Base-by-base conservation (phyloP, 371 early-diverging fungal species). In the Mortierella sp. region DNA sequence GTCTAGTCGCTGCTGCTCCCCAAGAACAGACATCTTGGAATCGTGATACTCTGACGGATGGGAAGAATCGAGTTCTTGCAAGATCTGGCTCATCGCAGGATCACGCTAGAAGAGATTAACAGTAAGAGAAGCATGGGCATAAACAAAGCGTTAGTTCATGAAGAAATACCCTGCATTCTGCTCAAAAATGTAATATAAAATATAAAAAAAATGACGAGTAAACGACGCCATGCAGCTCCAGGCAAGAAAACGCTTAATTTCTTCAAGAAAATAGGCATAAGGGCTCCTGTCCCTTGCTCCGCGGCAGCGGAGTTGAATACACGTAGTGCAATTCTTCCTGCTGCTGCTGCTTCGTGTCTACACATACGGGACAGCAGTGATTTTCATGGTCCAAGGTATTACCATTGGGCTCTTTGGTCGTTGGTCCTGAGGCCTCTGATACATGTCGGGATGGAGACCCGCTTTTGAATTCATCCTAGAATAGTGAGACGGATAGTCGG, bases 391-490 rank as follows among this genome's bases (percentile, higher is more conserved):
- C 5, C 28, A 12, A 6, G 60, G 49, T 50, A 59, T 60, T 32
- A 42, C n/a, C 60, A 53, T 46, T 47, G 62, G 52, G 60, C 60
- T 52, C 46, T 50, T 50, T 28, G 52, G 24, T 17, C 23, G 46
- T 12, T 47, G 48, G 0, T 34, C 24, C 4, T 44, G 41, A 1
- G 21, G 23, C 23, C 30, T 51, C 21, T 59, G 60, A 15, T 43
- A 42, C 23, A 43, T 2, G 34, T 52, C 54, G 9, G 37, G 51
- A 28, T 34, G 37, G 27, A 34, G 37, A 34, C 24, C 26, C 21
- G 61, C 47, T 26, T 61, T 60, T 46, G 53, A 52, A 60, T 30
- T 60, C 48, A 37, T 15, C 53, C 53, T 61, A 21, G 62, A 28
- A 7, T 23, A 14, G 39, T 43, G 24, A 34, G 50, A 52, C 7